Percentiles rank a stretch among this genome's conserved stretches.
phyloP scores from a whole-genome alignment of 495 filamentous ascomycete species.

The Pyrenula aspistea region DNA sequence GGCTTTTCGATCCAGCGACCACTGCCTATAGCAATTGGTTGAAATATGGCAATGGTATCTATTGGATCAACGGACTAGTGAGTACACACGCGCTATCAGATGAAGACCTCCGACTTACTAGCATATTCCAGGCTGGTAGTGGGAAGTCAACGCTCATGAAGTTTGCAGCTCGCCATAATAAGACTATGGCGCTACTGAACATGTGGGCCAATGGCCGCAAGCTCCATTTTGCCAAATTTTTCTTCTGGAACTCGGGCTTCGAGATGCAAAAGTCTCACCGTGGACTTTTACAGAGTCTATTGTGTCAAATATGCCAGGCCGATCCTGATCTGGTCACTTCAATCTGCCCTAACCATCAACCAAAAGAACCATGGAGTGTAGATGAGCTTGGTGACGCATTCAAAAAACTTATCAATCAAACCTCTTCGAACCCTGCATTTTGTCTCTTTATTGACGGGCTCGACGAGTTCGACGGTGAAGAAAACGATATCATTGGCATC shows the following conservation, averaged over 20 bases:
- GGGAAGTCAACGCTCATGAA: constrained; percentile 39
- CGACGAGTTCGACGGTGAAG: constrained; percentile 26
- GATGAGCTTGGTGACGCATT: background rate
- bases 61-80: constrained; percentile 16
- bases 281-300: constrained; percentile 29
- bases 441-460: constrained; percentile 35
- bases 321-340: constrained; percentile 18
- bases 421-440: constrained; percentile 3
- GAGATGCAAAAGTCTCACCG: constrained; percentile 26
- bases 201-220: constrained; percentile 19
- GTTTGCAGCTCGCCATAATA: constrained; percentile 11
- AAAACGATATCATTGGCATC: constrained; percentile 6
- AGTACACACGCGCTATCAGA: background rate
- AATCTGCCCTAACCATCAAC: background rate
- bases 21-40: background rate
- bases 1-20: constrained; percentile 11
- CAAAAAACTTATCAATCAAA: background rate
- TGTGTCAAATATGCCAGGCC: constrained; percentile 22
- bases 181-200: constrained; percentile 7
- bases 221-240: constrained; percentile 25
- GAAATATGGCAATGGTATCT: constrained; percentile 4
- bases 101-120: constrained; percentile 9
- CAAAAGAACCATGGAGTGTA: background rate
- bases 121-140: constrained; percentile 25
- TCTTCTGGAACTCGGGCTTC: constrained; percentile 31